Conservation (phyloP, 345 rosid genomes). For the Lumnitzera racemosa region DNA sequence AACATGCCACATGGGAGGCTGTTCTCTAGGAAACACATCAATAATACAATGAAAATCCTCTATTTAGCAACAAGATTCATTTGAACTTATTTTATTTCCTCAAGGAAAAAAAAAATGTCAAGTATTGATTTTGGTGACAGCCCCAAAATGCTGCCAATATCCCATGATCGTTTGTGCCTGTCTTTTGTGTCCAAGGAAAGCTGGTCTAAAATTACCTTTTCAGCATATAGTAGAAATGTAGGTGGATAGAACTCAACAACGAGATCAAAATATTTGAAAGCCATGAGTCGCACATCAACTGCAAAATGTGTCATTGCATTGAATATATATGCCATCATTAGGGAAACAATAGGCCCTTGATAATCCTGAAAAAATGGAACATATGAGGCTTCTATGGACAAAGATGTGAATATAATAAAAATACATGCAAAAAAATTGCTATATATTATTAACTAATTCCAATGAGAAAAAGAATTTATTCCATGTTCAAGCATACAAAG, state of each 20-base stretch:
- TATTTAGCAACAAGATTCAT: too few species aligned
- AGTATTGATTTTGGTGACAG: not conserved
- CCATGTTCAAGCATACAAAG: too few species aligned
- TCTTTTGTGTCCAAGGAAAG: not conserved
- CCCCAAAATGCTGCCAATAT: not conserved
- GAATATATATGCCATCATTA: conserved; percentile 70
- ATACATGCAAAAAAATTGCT: not conserved
- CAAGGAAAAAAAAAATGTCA: too few species aligned
- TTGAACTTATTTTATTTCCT: too few species aligned
- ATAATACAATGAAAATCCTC: too few species aligned
- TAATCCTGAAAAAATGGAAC: conserved; percentile 48
- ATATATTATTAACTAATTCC: not conserved
- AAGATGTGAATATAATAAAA: not conserved
- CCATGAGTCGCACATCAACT: conserved; percentile 81
- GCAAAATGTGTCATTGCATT: conserved; percentile 68
- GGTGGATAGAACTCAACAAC: conserved; percentile 59
- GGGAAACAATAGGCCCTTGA: conserved; percentile 57
- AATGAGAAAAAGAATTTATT: too few species aligned
- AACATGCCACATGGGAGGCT: too few species aligned
- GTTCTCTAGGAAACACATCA: too few species aligned
- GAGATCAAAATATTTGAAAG: conserved; percentile 68
- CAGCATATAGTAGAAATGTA: conserved; percentile 56
- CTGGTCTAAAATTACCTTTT: conserved; percentile 41
- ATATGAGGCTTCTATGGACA: conserved; percentile 3
- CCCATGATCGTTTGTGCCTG: not conserved